A percentile compares a stretch with the other conserved stretches of the same genome.
Conservation (phyloP, 2,329 filamentous ascomycete species). For the Acephala macrosclerotiorum region DNA sequence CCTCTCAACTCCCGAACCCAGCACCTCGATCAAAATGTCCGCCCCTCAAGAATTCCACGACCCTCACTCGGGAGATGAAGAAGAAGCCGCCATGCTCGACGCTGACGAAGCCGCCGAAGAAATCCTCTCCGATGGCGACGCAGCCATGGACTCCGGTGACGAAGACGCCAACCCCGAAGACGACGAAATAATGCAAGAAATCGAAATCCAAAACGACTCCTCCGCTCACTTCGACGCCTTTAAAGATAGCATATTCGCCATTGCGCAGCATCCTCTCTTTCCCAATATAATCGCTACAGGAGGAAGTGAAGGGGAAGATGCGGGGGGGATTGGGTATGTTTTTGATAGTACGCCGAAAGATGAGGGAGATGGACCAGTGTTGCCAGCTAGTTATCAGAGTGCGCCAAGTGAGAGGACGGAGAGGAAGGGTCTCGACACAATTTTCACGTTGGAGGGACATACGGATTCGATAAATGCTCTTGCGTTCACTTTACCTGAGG, state of each 20-base stretch:
- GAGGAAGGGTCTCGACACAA: constrained; percentile 64
- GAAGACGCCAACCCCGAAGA: constrained; percentile 65
- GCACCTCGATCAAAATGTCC: constrained; percentile 31
- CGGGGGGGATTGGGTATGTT: constrained; percentile 79
- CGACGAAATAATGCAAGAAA: constrained; percentile 67
- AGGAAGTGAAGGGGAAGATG: constrained; percentile 71
- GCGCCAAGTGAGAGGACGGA: constrained; percentile 66
- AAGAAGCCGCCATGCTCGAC: constrained; percentile 76
- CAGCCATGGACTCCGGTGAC: constrained; percentile 79
- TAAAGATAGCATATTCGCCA: constrained; percentile 91
- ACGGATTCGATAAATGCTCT: constrained; percentile 90
- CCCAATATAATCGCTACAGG: constrained; percentile 85
- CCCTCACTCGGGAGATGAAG: constrained; percentile 54
- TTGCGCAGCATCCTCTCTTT: constrained; percentile 87
- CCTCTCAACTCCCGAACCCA: background rate
- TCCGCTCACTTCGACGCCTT: constrained; percentile 90
- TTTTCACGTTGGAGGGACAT: constrained; percentile 87
- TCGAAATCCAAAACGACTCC: constrained; percentile 89
- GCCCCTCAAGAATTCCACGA: constrained; percentile 33
- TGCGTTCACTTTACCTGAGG: constrained; percentile 81
- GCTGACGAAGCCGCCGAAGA: constrained; percentile 82
- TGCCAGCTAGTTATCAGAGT: constrained; percentile 79
- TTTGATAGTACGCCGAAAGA: constrained; percentile 72
- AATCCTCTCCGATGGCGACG: constrained; percentile 71
- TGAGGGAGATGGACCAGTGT: constrained; percentile 65